Percentiles rank a stretch among this genome's conserved stretches.
These are phyloP conservation scores for Verticillium nonalfalfae DNA, from an alignment of 2,329 filamentous ascomycete genomes.

Conservation along the genomic window DNA sequence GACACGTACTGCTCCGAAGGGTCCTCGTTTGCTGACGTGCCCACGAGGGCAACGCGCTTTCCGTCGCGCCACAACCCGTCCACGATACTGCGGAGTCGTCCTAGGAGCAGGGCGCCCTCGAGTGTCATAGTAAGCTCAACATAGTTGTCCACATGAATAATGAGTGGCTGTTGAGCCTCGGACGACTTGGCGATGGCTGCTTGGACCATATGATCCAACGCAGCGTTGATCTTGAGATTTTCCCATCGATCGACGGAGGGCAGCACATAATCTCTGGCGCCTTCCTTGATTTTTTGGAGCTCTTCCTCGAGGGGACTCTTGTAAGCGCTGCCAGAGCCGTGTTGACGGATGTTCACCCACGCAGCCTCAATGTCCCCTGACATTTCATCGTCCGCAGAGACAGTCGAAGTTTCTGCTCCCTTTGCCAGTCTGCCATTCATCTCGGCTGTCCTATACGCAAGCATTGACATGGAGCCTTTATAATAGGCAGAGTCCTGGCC, in stretches of 20 bases:
- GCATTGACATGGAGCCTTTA: slow-evolving; percentile 41
- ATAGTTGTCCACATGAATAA: slow-evolving; percentile 77
- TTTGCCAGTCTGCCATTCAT: slow-evolving; percentile 47
- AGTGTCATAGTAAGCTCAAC: slow-evolving; percentile 66
- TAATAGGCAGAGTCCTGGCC: slow-evolving; percentile 50
- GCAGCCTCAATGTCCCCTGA: slow-evolving; percentile 17
- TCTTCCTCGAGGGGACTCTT: slow-evolving; percentile 33
- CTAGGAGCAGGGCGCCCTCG: slow-evolving; percentile 64
- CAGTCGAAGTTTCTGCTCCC: slow-evolving; percentile 33
- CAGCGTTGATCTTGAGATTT: slow-evolving; percentile 52
- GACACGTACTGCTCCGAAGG: slow-evolving; percentile 34
- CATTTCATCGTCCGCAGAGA: slow-evolving; percentile 22
- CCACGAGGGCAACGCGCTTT: slow-evolving; percentile 68
- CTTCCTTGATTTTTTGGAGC: slow-evolving; percentile 33
- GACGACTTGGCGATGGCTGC: slow-evolving; percentile 32
- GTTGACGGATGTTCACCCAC: slow-evolving; percentile 14
- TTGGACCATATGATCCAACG: slow-evolving; percentile 50
- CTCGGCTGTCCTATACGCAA: slow-evolving; percentile 51
- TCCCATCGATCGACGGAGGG: slow-evolving; percentile 48
- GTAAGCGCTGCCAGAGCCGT: slow-evolving; percentile 14
- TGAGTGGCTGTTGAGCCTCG: slow-evolving; percentile 40
- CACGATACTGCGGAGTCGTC: slow-evolving; percentile 63
- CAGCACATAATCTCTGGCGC: slow-evolving; percentile 18
- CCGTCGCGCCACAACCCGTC: slow-evolving; percentile 67
- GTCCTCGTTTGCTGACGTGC: slow-evolving; percentile 60